Percentiles rank a stretch among this genome's conserved stretches.
Evolutionary conservation across 1,284 basidiomycete genomes (phyloP).

Genomic region (Mycosarcoma maydis): DNA sequence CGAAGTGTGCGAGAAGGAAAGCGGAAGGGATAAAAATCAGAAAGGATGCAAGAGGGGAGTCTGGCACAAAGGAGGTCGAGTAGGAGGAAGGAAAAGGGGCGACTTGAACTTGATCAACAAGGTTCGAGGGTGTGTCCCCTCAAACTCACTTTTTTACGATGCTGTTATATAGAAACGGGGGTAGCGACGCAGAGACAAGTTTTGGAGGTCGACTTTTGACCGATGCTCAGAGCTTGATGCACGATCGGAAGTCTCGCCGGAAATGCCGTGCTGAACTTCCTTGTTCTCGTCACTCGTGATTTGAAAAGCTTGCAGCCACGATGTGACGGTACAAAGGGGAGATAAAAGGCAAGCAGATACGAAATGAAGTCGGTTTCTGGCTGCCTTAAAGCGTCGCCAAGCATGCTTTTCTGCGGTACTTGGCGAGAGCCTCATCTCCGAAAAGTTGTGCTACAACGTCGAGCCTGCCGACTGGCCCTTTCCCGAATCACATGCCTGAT

Average conservation of each 20-base stretch:
- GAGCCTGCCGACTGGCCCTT: too few species aligned
- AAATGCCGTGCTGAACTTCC: neutral
- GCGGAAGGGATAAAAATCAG: neutral
- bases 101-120: slow-evolving; percentile 19
- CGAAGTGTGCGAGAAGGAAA: neutral
- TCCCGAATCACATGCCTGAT: too few species aligned
- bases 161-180: neutral
- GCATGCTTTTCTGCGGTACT: too few species aligned
- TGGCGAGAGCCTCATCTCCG: neutral
- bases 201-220: neutral
- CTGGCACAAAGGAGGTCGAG: neutral
- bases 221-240: neutral
- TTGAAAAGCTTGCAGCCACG: neutral
- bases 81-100: neutral
- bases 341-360: neutral
- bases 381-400: neutral
- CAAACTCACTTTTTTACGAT: slow-evolving; percentile 5
- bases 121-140: slow-evolving; percentile 27
- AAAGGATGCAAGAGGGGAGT: neutral
- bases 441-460: too few species aligned
- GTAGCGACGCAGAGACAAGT: neutral
- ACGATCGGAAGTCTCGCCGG: neutral
- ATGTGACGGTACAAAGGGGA: slow-evolving; percentile 7
- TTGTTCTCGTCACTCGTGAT: neutral
- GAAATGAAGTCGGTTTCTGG: slow-evolving; percentile 2